Evolutionary conservation across 306 rosid species (phyloP), one percentile per base, ranked within the genome.

Genomic region (Inga leiocalycina): DNA sequence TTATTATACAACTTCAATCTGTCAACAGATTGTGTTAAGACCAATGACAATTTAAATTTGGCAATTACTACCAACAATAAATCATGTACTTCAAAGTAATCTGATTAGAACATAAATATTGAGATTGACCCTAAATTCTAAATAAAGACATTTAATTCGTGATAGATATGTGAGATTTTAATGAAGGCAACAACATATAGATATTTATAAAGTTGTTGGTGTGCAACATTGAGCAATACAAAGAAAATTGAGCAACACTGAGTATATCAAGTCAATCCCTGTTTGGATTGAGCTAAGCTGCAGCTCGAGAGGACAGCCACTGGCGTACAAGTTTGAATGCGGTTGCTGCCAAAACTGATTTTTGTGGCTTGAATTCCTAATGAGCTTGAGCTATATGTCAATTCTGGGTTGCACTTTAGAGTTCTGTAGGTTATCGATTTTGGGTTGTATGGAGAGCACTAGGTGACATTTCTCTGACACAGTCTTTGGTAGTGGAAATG

Each of bases 401-500:
- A 80, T 49, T 68, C 76, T 80, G 88, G 80, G 79, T 78, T 80
- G 41, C 74, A 61, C 17, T 74, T 78, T 41, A 35, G 65, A 68
- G 79, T 57, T 11, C 30, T 16, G 73, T 49, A 46, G 80, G n/a
- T 61, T 76, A 74, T 79, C 78, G 12, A 77, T 30, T 83, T 76
- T 54, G 73, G 82, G 68, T 75, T 81, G 77, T 87, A 56, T 83
- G 85, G 88, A 80, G 86, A 77, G 75, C 67, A 77, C 76, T 80
- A 71, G 49, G 85, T 67, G 80, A 82, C 20, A 78, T 52, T 83
- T 71, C 70, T 75, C 76, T 82, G 78, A 39, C 20, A 74, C 46
- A 79, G 70, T 79, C 57, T 84, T 88, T 79, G 81, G 72, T 67
- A 65, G 86, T 79, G 46, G 68, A 86, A 89, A 93, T 93, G 96